Evolutionary conservation across 257 asterid genomes (phyloP).

Genomic region (Nicotiana paniculata): DNA sequence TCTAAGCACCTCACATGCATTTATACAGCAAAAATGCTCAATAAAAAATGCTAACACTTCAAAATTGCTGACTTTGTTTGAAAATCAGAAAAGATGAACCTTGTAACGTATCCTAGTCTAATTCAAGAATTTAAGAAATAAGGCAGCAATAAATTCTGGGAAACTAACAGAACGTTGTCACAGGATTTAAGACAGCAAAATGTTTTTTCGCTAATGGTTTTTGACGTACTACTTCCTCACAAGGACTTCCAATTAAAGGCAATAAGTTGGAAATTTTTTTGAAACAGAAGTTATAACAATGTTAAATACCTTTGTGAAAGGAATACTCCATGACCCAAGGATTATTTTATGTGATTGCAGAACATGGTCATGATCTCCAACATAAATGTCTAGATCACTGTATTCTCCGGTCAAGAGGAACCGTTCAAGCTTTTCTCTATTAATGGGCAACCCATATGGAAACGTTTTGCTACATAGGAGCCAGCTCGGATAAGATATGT

Average conservation of each 20-base stretch:
- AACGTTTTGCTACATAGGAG: conserved; percentile 40
- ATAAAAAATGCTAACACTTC: neutral
- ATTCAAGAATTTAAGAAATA: neutral
- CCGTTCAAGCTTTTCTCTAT: conserved; percentile 50
- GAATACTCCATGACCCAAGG: conserved; percentile 91
- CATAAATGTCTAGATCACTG: conserved; percentile 68
- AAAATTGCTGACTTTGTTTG: neutral
- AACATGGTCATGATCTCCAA: conserved; percentile 61
- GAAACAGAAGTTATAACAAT: neutral
- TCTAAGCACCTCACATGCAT: neutral
- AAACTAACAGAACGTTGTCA: neutral
- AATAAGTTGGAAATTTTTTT: no score
- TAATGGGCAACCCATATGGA: conserved; percentile 62
- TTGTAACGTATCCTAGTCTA: neutral
- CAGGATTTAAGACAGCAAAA: neutral
- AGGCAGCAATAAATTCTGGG: neutral
- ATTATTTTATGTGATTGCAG: conserved; percentile 68
- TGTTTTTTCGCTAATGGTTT: neutral
- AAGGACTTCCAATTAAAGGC: neutral
- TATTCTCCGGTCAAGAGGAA: conserved; percentile 52
- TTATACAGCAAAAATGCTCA: neutral
- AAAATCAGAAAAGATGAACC: neutral
- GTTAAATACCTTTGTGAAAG: conserved; percentile 75
- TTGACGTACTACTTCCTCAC: neutral
- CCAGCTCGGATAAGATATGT: conserved; percentile 64